Evolutionary conservation across 345 rosid genomes (phyloP), one percentile per base, ranked within the genome.

Genomic region (Cardamine resedifolia): DNA sequence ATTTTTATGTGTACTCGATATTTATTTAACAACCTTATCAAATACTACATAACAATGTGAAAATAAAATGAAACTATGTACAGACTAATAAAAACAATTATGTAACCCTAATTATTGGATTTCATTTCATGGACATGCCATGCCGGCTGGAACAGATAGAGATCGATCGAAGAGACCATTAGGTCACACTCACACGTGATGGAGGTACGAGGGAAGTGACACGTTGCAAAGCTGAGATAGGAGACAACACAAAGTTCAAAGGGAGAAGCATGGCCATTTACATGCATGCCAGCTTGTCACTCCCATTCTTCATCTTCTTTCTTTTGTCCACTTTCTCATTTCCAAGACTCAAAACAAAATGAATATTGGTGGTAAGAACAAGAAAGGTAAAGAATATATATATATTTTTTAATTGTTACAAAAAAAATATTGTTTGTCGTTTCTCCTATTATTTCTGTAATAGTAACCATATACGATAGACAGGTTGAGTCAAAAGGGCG

Each of bases 281-380:
- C n/a, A n/a, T n/a, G n/a, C 64, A 62, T 71, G 76, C 69, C 44
- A 62, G 69, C 62, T 62, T 71, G 69, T 62, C 69, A 34, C 36
- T 38, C 61, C 51, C 60, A 36, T 62, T 39, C 43, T 27, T 6
- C 18, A 12, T 64, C 16, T 30, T 19, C 3, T 21, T 30, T 63
- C 2, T 28, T 43, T 59, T 60, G 26, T 15, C 44, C 43, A 28
- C 64, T 56, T 56, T 68, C 64, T 68, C 72, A 28, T 56, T 43
- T 56, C 21, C 39, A 28, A 28, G 20, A 53, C 6, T 53, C 15
- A 2, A 53, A 53, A 53, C 59, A 53, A 53, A 53, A 43, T 6
- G 3, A n/a, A 43, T 43, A 43, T 2, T 43, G 8, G 19, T 15
- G 19, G 19, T 43, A 43, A 43, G 18, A 41, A 41, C 20, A 39